Percentiles rank a stretch among this genome's conserved stretches.
Evolutionary conservation across 768 basidiomycete species (phyloP).

Genomic region (Cubamyces sp.): DNA sequence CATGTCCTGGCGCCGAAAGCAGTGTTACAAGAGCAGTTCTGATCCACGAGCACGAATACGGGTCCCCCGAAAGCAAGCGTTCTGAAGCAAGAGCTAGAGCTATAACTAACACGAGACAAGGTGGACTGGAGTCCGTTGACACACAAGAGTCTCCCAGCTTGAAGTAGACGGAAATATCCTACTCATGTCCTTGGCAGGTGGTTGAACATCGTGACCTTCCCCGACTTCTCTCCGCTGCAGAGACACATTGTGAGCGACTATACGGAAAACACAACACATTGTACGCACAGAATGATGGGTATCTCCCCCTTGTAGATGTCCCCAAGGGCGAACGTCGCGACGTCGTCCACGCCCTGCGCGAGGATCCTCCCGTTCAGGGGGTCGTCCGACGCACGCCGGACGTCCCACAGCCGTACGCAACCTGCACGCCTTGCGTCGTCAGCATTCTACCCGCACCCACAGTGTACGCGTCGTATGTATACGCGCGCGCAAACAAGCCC

Average conservation of each 20-base stretch:
- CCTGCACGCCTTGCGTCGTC: conserved; percentile 42
- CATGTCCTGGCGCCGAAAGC: too few species aligned
- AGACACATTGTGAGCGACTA: not conserved
- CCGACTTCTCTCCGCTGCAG: conserved; percentile 21
- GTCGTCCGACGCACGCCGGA: conserved; percentile 43
- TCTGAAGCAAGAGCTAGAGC: too few species aligned
- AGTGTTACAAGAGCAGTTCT: too few species aligned
- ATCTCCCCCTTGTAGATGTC: conserved; percentile 55
- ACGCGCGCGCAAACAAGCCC: not conserved
- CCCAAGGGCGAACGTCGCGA: conserved; percentile 63
- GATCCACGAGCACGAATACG: too few species aligned
- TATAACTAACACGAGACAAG: too few species aligned
- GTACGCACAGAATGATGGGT: conserved; percentile 61
- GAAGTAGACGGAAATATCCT: not conserved
- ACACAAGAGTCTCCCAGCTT: too few species aligned
- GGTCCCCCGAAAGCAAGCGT: too few species aligned
- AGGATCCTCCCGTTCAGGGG: conserved; percentile 51
- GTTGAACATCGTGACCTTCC: conserved; percentile 22
- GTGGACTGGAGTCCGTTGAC: too few species aligned
- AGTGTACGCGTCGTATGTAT: not conserved
- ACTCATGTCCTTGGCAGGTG: conserved; percentile 4
- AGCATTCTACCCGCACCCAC: conserved; percentile 4
- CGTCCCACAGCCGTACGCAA: conserved; percentile 73
- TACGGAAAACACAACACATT: not conserved
- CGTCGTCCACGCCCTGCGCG: conserved; percentile 58